Base-by-base conservation (phyloP, 352 stramenopile genomes). In the Chrysophaeum taylorii region DNA sequence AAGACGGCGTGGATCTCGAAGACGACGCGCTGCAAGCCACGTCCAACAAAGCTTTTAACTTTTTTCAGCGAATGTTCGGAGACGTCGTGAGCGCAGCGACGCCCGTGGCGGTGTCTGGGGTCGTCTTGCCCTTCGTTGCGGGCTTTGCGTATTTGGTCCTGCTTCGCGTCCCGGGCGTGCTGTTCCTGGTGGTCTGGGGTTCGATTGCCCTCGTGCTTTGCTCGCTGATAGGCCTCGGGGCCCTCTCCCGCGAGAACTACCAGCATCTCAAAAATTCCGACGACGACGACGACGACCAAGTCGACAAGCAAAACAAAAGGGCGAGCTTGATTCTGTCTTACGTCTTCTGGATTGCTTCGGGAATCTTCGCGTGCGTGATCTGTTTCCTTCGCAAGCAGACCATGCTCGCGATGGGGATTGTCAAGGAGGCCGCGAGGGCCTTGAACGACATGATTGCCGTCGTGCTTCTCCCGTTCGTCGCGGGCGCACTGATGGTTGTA, bases 391-490 rank as follows among this genome's bases (percentile, higher is more conserved):
- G 85, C 53, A 78, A 83, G 12, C 84, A 85, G 33, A 92, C 93
- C 68, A 77, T 78, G 64, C 86, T 92, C 37, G 87, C 88, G 21
- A 90, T 94, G 54, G 85, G 85, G 15, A 88, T 92, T 73, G 89
- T 93, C 67, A 82, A 83, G 15, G 86, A 92, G 73, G 82, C 87
- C 39, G 89, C 83, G 31, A 90, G 88, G 72, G 85, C 83, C 31
- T 73, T 93, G 21, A 79, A 84, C 62, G 64, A 76, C 43, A 92
- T 93, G 80, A 82, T 86, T 21, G 82, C 86, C 68, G 73, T 94
- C 37, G 83, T 85, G 38, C 72, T 92, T 18, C 87, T 89, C 68
- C 88, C 87, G 0, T 74, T 92, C 18, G 29, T 92, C 15, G 62
- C 76, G 69, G 69, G 42, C 1, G 1, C 76, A 0, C 27, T 16